Conservation (phyloP, 2,329 filamentous ascomycete genomes). For the Dothideomycetes sp. region DNA sequence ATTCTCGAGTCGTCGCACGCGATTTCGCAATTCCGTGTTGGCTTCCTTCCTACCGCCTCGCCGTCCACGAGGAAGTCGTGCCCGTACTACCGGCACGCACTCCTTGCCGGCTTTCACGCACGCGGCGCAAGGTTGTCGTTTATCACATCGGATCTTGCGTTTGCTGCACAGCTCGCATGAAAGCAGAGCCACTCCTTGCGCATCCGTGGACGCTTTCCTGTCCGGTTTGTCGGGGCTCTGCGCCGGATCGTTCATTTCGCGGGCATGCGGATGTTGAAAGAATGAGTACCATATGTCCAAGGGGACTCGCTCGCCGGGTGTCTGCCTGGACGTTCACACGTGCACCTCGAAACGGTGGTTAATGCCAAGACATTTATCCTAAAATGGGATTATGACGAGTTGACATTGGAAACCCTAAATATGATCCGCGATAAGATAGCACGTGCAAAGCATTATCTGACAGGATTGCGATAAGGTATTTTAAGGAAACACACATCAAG, state of each 20-base stretch:
- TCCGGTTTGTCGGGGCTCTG: not conserved
- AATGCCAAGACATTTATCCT: too few relatives aligned
- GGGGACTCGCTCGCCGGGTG: too few relatives aligned
- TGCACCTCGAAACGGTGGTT: too few relatives aligned
- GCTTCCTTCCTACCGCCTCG: slow-evolving; percentile 5
- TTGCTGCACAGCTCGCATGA: slow-evolving; percentile 7
- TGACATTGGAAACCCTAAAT: too few relatives aligned
- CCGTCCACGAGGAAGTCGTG: slow-evolving; percentile 6
- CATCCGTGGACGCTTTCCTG: not conserved
- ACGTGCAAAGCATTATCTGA: too few relatives aligned
- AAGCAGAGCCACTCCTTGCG: slow-evolving; percentile 1
- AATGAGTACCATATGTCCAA: too few relatives aligned
- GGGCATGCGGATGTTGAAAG: not conserved
- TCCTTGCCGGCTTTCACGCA: slow-evolving; percentile 2
- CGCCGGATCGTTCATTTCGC: not conserved
- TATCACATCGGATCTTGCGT: slow-evolving; percentile 9
- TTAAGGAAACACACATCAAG: too few relatives aligned
- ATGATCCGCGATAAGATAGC: too few relatives aligned
- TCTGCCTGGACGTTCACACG: too few relatives aligned
- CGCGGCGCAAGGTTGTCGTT: slow-evolving; percentile 6
- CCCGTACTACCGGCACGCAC: slow-evolving; percentile 6
- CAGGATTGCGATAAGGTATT: too few relatives aligned
- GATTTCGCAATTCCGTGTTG: slow-evolving; percentile 5
- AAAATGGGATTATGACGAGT: too few relatives aligned
- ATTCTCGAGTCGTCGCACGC: slow-evolving; percentile 5